A percentile compares a stretch with the other conserved stretches of the same genome.
Conservation (phyloP, 1,284 basidiomycete species). For the Lentinula novae-zelandiae region DNA sequence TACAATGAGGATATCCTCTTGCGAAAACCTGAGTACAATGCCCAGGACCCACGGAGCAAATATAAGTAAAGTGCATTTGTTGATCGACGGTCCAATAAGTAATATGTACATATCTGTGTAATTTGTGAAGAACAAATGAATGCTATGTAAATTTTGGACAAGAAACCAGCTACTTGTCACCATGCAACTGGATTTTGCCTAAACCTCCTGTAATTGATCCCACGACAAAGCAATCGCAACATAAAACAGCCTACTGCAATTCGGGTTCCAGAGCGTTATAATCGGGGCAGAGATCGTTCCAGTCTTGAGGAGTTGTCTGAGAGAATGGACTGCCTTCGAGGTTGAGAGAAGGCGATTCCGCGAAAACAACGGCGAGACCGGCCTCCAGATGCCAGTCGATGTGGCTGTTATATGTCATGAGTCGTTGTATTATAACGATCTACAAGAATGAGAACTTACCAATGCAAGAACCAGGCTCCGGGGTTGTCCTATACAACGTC, state of each 20-base stretch:
- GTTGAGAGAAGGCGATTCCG: constrained; percentile 27
- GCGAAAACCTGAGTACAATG: too few species aligned
- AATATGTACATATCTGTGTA: not conserved
- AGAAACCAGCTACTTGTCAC: not conserved
- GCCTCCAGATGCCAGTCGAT: constrained; percentile 38
- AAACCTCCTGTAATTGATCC: not conserved
- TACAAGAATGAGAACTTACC: constrained; percentile 18
- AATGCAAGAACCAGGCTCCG: constrained; percentile 33
- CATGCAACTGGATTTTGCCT: not conserved
- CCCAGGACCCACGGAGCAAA: not conserved
- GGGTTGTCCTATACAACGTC: constrained; percentile 31
- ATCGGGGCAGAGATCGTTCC: constrained; percentile 28
- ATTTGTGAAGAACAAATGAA: not conserved
- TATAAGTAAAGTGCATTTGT: not conserved
- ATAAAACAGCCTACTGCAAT: constrained; percentile 22
- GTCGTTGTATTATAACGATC: too few species aligned
- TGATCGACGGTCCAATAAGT: not conserved
- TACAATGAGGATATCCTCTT: too few species aligned
- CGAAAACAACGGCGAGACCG: constrained; percentile 30
- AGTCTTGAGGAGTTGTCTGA: constrained; percentile 27
- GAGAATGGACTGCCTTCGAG: constrained; percentile 23
- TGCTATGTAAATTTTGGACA: not conserved
- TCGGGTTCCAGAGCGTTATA: constrained; percentile 28
- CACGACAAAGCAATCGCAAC: not conserved
- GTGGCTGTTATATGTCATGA: constrained; percentile 20